A percentile compares a stretch with the other conserved stretches of the same genome.
Conservation (phyloP, 306 rosid species). For the Vicia villosa region DNA sequence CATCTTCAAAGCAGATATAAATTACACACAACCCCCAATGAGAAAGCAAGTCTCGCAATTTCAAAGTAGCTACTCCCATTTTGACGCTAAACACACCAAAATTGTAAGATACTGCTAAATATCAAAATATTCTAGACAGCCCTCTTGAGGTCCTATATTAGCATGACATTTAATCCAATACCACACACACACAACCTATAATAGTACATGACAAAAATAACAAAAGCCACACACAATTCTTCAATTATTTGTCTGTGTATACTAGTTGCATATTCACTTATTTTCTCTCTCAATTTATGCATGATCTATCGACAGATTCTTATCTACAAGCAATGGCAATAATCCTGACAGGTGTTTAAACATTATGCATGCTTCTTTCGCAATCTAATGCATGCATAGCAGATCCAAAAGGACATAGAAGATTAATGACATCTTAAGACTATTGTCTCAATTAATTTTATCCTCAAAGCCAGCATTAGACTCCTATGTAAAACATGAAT, state of each 20-base stretch:
- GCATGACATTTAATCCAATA: constrained; percentile 16
- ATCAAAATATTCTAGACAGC: constrained; percentile 7
- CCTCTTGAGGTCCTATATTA: constrained; percentile 20
- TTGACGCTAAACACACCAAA: background rate
- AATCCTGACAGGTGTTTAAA: background rate
- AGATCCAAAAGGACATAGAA: background rate
- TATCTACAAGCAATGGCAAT: constrained; percentile 20
- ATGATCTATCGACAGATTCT: background rate
- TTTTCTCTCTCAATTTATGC: constrained; percentile 4
- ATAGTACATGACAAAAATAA: background rate
- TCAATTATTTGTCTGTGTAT: background rate
- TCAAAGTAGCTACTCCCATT: constrained; percentile 10
- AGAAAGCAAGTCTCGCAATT: constrained; percentile 5
- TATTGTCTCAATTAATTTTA: constrained; percentile 1
- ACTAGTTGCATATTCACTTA: constrained; percentile 6
- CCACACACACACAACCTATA: background rate
- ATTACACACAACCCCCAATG: background rate
- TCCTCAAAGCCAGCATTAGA: constrained; percentile 3
- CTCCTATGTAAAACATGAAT: background rate
- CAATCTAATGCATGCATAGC: background rate
- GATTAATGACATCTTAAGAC: constrained; percentile 8
- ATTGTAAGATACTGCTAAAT: background rate
- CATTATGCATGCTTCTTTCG: constrained; percentile 4
- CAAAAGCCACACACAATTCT: constrained; percentile 6
- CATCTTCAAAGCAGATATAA: background rate